phyloP scores from a whole-genome alignment of 768 basidiomycete species.

The Termitomyces sp. region DNA sequence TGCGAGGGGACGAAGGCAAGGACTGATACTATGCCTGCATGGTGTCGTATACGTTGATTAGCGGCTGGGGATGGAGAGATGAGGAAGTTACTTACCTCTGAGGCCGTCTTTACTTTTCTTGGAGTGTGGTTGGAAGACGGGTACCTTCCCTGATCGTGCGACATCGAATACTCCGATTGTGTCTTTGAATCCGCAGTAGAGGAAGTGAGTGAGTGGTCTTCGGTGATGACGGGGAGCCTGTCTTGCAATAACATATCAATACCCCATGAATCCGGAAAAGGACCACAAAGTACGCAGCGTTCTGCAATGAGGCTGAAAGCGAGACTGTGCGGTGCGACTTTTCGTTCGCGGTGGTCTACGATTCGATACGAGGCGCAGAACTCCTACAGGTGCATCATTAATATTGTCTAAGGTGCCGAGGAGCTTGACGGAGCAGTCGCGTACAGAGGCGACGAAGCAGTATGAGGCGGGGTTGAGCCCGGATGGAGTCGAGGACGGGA shows the following conservation, averaged over 20 bases:
- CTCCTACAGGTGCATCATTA: constrained; percentile 38
- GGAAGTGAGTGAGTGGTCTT: too few relatives aligned
- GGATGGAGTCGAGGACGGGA: constrained; percentile 73
- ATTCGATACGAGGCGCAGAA: constrained; percentile 89
- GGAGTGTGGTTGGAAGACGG: constrained; percentile 20
- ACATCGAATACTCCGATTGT: constrained; percentile 25
- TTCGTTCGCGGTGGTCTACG: constrained; percentile 90
- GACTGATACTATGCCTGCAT: constrained; percentile 83
- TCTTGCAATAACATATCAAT: not conserved
- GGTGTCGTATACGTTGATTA: too few relatives aligned
- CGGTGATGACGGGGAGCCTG: too few relatives aligned
- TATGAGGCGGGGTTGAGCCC: constrained; percentile 72
- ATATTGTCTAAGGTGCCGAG: constrained; percentile 65
- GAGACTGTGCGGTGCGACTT: constrained; percentile 82
- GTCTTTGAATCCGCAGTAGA: constrained; percentile 27
- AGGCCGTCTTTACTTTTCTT: constrained; percentile 62
- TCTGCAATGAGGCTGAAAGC: constrained; percentile 69
- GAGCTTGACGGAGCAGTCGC: constrained; percentile 83
- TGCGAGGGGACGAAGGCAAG: constrained; percentile 70
- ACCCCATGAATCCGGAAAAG: too few relatives aligned
- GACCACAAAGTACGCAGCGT: constrained; percentile 45
- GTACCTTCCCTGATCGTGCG: constrained; percentile 19
- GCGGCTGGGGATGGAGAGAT: too few relatives aligned
- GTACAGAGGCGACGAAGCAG: constrained; percentile 81
- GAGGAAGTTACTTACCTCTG: constrained; percentile 70